These are phyloP conservation scores for Colletotrichum cuscutae DNA, from an alignment of 2,329 filamentous ascomycete species.

Conservation along the genomic window DNA sequence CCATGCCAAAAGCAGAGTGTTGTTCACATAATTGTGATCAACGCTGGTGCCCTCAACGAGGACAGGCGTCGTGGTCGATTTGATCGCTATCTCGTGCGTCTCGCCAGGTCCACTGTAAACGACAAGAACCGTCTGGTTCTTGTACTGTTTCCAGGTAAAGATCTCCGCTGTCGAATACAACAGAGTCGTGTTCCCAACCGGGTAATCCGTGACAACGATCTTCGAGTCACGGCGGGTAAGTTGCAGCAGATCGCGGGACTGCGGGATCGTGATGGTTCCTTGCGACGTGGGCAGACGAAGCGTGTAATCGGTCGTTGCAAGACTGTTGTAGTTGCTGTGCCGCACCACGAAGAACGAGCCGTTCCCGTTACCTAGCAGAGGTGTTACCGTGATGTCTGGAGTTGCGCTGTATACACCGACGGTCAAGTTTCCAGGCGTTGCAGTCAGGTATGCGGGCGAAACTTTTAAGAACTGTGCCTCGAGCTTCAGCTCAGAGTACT, in stretches of 20 bases:
- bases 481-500: constrained; percentile 83
- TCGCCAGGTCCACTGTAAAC: constrained; percentile 73
- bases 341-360: constrained; percentile 73
- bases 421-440: constrained; percentile 61
- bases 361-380: constrained; percentile 64
- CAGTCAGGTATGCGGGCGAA: constrained; percentile 75
- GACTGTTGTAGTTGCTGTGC: constrained; percentile 73
- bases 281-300: constrained; percentile 70
- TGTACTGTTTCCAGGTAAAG: constrained; percentile 75
- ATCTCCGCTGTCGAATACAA: constrained; percentile 78
- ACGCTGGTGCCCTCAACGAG: constrained; percentile 43
- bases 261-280: constrained; percentile 62
- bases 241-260: constrained; percentile 64
- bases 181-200: constrained; percentile 66
- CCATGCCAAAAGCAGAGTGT: constrained; percentile 50
- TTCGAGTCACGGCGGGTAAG: constrained; percentile 74
- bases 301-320: constrained; percentile 68
- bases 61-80: constrained; percentile 47
- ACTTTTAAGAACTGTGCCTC: constrained; percentile 79
- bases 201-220: constrained; percentile 74
- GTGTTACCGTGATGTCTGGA: constrained; percentile 67
- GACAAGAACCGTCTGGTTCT: constrained; percentile 67
- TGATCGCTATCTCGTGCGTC: constrained; percentile 69
- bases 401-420: constrained; percentile 64
- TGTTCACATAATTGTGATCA: constrained; percentile 26